phyloP scores from a whole-genome alignment of 2,329 filamentous ascomycete genomes.

The Thelonectria blattea region DNA sequence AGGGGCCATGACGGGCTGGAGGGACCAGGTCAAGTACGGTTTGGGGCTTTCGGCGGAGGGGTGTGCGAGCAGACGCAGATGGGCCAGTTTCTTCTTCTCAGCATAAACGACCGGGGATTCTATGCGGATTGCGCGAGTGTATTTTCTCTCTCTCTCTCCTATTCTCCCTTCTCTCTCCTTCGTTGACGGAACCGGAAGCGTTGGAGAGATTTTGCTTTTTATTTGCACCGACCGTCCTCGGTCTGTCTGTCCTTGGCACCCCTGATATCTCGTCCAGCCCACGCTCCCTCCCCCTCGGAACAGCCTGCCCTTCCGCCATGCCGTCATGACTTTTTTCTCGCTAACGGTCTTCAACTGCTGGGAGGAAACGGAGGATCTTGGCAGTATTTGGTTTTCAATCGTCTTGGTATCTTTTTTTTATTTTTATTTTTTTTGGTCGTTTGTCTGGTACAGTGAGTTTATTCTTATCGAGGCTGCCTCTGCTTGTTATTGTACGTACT shows the following conservation, averaged over 20 bases:
- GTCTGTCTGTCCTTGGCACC: slow-evolving; percentile 3
- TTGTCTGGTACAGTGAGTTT: slow-evolving; percentile 13
- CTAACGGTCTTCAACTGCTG: slow-evolving; percentile 9
- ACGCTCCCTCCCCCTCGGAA: neutral
- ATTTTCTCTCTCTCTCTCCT: slow-evolving; percentile 26
- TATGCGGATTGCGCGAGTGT: slow-evolving; percentile 31
- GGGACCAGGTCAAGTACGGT: slow-evolving; percentile 18
- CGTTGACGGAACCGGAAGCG: slow-evolving; percentile 11
- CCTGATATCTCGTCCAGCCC: slow-evolving; percentile 4
- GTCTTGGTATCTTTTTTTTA: slow-evolving; percentile 5
- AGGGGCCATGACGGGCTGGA: slow-evolving; percentile 16
- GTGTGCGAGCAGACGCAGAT: slow-evolving; percentile 19
- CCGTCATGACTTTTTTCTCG: slow-evolving; percentile 13
- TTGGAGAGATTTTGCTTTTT: slow-evolving; percentile 17
- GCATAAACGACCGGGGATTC: slow-evolving; percentile 17
- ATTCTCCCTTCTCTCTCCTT: slow-evolving; percentile 20
- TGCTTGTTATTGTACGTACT: slow-evolving; percentile 30
- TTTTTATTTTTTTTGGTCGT: slow-evolving; percentile 4
- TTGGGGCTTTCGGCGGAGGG: slow-evolving; percentile 18
- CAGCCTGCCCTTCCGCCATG: slow-evolving; percentile 21
- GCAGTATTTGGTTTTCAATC: slow-evolving; percentile 16
- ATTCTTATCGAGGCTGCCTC: slow-evolving; percentile 15
- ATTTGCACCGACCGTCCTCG: slow-evolving; percentile 9
- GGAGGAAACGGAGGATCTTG: slow-evolving; percentile 11
- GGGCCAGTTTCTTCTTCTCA: slow-evolving; percentile 26